Evolutionary conservation across 768 basidiomycete species (phyloP).

Genomic region (Crassisporium funariophilum): DNA sequence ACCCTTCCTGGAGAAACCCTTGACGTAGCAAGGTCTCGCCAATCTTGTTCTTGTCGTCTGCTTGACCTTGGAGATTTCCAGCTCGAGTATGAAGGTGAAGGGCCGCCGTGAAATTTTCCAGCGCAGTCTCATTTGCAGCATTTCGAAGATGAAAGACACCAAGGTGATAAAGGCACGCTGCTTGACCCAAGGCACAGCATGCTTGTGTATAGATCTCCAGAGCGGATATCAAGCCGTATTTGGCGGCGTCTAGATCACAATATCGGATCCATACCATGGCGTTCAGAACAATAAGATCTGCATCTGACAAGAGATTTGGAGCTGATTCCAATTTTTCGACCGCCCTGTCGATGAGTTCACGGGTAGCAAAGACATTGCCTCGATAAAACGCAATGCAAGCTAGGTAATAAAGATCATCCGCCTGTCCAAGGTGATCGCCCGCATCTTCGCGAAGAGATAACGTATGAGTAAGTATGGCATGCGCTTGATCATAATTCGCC

Average conservation of each 20-base stretch:
- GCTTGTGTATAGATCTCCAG: conserved; percentile 7
- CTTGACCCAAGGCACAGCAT: conserved; percentile 17
- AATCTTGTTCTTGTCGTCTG: conserved; percentile 20
- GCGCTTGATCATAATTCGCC: conserved; percentile 19
- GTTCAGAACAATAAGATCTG: neutral
- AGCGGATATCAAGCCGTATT: neutral
- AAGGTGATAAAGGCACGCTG: conserved; percentile 18
- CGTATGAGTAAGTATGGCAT: conserved; percentile 10
- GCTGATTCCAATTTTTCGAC: neutral
- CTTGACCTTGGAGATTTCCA: conserved; percentile 15
- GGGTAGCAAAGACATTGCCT: neutral
- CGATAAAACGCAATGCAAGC: conserved; percentile 15
- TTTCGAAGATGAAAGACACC: conserved; percentile 15
- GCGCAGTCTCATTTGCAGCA: conserved; percentile 10
- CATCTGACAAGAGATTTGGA: neutral
- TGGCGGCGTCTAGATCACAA: neutral
- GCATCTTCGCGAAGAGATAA: conserved; percentile 17
- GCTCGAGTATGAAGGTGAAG: conserved; percentile 4
- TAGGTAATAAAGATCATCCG: conserved; percentile 21
- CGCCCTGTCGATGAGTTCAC: neutral
- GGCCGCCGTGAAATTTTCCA: conserved; percentile 11
- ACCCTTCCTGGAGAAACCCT: conserved; percentile 14
- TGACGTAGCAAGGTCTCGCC: conserved; percentile 13
- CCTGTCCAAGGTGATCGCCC: conserved; percentile 17
- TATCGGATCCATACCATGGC: neutral